Evolutionary conservation across 192 early-diverging fungal species (phyloP).

Genomic region (Geranomyces michiganensis): DNA sequence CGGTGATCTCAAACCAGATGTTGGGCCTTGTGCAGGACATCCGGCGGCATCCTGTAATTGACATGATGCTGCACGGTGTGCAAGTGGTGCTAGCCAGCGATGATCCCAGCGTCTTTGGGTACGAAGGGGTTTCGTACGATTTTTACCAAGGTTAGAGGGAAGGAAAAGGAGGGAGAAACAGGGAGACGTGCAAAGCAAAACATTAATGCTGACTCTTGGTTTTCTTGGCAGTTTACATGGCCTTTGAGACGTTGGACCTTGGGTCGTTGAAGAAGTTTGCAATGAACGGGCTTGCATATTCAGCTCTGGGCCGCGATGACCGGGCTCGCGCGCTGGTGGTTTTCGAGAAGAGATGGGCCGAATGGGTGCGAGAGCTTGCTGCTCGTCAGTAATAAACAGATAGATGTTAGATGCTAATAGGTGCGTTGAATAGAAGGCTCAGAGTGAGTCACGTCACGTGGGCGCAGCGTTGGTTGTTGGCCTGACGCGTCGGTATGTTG

Average conservation of each 20-base stretch:
- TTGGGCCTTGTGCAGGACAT: neutral
- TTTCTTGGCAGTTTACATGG: constrained; percentile 15
- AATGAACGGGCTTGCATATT: constrained; percentile 10
- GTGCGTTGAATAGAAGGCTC: neutral
- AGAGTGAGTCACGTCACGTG: too few species aligned
- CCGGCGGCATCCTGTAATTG: constrained; percentile 11
- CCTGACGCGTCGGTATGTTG: too few species aligned
- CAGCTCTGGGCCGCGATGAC: neutral
- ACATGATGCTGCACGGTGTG: constrained; percentile 3
- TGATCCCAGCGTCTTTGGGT: constrained; percentile 3
- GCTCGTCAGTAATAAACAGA: neutral
- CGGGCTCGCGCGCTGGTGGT: neutral
- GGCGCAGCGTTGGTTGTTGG: too few species aligned
- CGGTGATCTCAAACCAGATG: constrained; percentile 8
- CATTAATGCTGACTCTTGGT: neutral
- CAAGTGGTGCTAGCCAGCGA: neutral
- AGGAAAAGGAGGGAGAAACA: too few species aligned
- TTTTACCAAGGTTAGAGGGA: constrained; percentile 12
- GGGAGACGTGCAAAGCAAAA: constrained; percentile 1
- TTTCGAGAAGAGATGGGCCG: neutral
- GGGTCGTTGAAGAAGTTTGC: constrained; percentile 13
- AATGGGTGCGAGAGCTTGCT: neutral
- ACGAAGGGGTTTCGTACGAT: constrained; percentile 9
- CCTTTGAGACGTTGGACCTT: constrained; percentile 16
- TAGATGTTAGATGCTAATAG: neutral